A percentile compares a stretch with the other conserved stretches of the same genome.
Evolutionary conservation across 2,329 filamentous ascomycete genomes (phyloP).

Genomic region (Pyrenophora teres): DNA sequence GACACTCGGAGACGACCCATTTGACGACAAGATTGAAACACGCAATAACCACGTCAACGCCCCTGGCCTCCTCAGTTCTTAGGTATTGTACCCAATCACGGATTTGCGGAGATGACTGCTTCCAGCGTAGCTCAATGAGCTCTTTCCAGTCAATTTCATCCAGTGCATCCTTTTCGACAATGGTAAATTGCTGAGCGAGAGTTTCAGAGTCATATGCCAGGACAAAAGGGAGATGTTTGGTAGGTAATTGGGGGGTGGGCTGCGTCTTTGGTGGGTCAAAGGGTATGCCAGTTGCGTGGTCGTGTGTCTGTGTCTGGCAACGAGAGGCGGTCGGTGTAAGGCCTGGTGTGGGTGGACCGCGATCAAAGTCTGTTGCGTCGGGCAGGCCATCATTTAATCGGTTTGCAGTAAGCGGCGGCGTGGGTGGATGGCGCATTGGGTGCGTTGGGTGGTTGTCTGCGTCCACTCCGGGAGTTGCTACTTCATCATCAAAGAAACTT

Average conservation of each 20-base stretch:
- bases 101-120: slow-evolving; percentile 68
- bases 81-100: slow-evolving; percentile 84
- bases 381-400: slow-evolving; percentile 30
- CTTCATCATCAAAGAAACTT: slow-evolving; percentile 58
- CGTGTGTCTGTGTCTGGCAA: slow-evolving; percentile 22
- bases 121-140: slow-evolving; percentile 82
- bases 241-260: slow-evolving; percentile 12
- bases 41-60: slow-evolving; percentile 82
- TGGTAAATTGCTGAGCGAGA: slow-evolving; percentile 80
- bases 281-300: slow-evolving; percentile 26
- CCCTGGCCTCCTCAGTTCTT: slow-evolving; percentile 70
- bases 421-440: slow-evolving; percentile 48
- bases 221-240: slow-evolving; percentile 73
- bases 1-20: slow-evolving; percentile 79
- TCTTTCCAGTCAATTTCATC: slow-evolving; percentile 90
- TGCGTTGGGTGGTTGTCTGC: slow-evolving; percentile 35
- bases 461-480: slow-evolving; percentile 41
- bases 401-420: slow-evolving; percentile 51
- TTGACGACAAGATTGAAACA: slow-evolving; percentile 89
- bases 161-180: slow-evolving; percentile 84
- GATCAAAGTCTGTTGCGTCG: slow-evolving; percentile 39
- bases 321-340: slow-evolving; percentile 43
- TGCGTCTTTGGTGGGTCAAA: slow-evolving; percentile 28
- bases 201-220: slow-evolving; percentile 79
- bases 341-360: slow-evolving; percentile 46